Evolutionary conservation across 331 rosid species (phyloP).

Genomic region (Malus hybrid): DNA sequence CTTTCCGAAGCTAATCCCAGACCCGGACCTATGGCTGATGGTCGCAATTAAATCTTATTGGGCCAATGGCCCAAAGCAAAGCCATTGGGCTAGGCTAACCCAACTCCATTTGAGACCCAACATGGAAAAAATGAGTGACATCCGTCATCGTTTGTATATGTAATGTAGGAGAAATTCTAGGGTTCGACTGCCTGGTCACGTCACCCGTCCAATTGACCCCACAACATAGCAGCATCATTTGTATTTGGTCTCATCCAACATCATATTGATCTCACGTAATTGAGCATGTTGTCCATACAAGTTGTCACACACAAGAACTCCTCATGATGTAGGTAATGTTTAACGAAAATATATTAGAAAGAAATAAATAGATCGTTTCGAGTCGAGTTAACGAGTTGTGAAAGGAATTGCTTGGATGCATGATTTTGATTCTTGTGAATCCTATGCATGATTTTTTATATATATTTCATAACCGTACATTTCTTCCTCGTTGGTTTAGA

Average conservation of each 20-base stretch:
- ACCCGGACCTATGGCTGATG: background rate
- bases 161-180: background rate
- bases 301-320: no score
- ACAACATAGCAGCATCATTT: no score
- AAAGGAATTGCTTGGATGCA: no score
- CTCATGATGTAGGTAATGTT: no score
- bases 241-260: no score
- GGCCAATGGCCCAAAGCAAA: background rate
- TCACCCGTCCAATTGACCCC: no score
- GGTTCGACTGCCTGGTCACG: no score
- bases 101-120: background rate
- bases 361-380: accelerated
- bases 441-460: background rate
- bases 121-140: background rate
- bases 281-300: no score
- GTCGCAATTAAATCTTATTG: background rate
- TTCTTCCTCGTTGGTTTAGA: constrained; percentile 16
- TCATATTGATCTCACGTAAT: no score
- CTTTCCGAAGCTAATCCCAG: constrained; percentile 32
- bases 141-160: background rate
- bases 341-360: no score
- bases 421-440: background rate
- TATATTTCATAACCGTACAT: background rate
- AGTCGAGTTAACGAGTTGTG: accelerated
- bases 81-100: background rate